These are phyloP conservation scores for Xerocomus minutiporus DNA, from an alignment of 1,284 basidiomycete species.

Conservation along the genomic window DNA sequence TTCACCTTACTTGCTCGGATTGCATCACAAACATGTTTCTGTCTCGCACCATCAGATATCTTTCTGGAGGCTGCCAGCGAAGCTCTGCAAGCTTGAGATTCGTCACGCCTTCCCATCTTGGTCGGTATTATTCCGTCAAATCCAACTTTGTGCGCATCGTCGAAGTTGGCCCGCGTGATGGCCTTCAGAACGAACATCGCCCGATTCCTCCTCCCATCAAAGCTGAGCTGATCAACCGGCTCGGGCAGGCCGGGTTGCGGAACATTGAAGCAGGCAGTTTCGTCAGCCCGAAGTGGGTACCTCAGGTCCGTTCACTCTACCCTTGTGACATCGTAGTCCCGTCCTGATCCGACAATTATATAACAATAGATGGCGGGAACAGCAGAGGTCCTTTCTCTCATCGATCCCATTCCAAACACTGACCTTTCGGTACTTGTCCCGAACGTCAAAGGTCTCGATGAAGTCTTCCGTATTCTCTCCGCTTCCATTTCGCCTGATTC, in stretches of 20 bases:
- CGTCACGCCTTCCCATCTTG: neutral
- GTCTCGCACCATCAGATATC: conserved; percentile 3
- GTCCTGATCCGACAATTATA: neutral
- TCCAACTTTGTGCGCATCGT: conserved; percentile 54
- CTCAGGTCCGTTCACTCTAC: conserved; percentile 58
- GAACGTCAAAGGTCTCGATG: conserved; percentile 74
- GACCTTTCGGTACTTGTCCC: conserved; percentile 86
- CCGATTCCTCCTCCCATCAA: conserved; percentile 74
- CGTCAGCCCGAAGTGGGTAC: conserved; percentile 91
- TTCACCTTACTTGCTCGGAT: too few relatives aligned
- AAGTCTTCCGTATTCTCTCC: conserved; percentile 54
- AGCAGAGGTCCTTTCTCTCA: conserved; percentile 59
- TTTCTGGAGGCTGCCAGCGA: neutral
- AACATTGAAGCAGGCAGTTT: conserved; percentile 89
- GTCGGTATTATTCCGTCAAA: conserved; percentile 9
- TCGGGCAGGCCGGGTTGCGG: conserved; percentile 66
- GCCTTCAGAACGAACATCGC: conserved; percentile 86
- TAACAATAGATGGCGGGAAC: conserved; percentile 78
- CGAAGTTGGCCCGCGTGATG: conserved; percentile 91
- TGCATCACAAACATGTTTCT: conserved; percentile 10
- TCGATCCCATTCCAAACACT: conserved; percentile 50
- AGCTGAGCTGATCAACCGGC: conserved; percentile 74
- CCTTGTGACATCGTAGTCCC: neutral
- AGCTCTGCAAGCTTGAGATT: neutral
- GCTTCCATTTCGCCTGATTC: conserved; percentile 31